Conservation (phyloP, 2,329 filamentous ascomycete genomes). For the Aspergillus sp. region DNA sequence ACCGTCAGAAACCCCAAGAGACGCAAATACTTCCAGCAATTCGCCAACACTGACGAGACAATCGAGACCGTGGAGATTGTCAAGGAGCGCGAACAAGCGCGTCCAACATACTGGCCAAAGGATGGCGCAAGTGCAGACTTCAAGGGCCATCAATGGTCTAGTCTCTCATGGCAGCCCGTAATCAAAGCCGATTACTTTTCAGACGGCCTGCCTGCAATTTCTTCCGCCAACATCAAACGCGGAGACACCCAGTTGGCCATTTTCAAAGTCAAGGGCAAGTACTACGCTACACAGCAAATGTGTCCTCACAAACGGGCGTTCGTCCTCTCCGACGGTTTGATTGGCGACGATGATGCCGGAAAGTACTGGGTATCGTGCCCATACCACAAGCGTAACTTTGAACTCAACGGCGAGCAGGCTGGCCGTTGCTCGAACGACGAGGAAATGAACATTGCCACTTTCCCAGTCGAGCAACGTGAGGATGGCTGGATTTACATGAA, state of each 20-base stretch:
- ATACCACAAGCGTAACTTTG: slow-evolving; percentile 86
- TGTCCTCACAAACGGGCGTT: slow-evolving; percentile 91
- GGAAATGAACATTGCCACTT: slow-evolving; percentile 76
- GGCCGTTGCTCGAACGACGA: slow-evolving; percentile 75
- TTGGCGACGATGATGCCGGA: slow-evolving; percentile 62
- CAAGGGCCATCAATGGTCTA: slow-evolving; percentile 64
- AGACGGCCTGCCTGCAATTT: slow-evolving; percentile 64
- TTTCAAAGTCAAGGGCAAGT: slow-evolving; percentile 77
- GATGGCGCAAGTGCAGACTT: slow-evolving; percentile 71
- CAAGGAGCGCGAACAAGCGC: slow-evolving; percentile 68
- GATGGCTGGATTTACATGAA: slow-evolving; percentile 80
- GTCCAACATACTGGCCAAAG: slow-evolving; percentile 76
- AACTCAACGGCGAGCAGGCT: slow-evolving; percentile 64
- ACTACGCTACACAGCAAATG: slow-evolving; percentile 90
- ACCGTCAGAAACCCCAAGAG: slow-evolving; percentile 69
- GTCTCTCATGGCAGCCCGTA: slow-evolving; percentile 75
- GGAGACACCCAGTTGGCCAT: slow-evolving; percentile 87
- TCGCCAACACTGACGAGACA: slow-evolving; percentile 76
- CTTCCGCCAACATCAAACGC: slow-evolving; percentile 75
- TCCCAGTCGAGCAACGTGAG: slow-evolving; percentile 70
- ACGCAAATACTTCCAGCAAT: slow-evolving; percentile 73
- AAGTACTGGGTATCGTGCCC: slow-evolving; percentile 86
- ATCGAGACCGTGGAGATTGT: slow-evolving; percentile 69
- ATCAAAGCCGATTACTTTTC: slow-evolving; percentile 70
- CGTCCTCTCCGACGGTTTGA: slow-evolving; percentile 79